Base-by-base conservation (phyloP, 2,329 filamentous ascomycete species). In the Claviceps humidiphila region DNA sequence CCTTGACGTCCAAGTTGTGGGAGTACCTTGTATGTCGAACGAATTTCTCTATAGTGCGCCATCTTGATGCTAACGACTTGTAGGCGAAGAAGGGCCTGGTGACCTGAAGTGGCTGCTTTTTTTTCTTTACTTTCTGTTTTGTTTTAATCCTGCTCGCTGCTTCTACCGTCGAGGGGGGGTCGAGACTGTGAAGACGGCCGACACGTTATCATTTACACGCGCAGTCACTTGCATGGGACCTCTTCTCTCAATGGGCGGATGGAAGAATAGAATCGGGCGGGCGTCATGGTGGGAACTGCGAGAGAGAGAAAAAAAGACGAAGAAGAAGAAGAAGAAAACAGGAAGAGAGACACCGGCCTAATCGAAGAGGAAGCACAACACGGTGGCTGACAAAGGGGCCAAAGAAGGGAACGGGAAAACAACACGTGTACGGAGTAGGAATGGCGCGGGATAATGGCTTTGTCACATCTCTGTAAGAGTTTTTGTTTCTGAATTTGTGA, bases 1-100 rank as follows among this genome's bases (percentile, higher is more conserved):
- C 74, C 30, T 77, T 97, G 40, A 85, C 93, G 65, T 94, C 93
- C 69, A 89, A 89, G 81, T 82, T 98, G 55, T 97, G 91, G 91
- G 91, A 96, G 56, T 94, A 93, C 65, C 64, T 81, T 60, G 77
- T 76, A 66, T 66, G 69, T 66, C 41, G 26, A 24, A n/a, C 17
- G 13, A 5, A 2, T n/a, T 8, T 14, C 26, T 11, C 3, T 9
- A 4, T 30, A 30, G 26, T 30, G 8, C 26, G 8, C 8, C 26
- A 14, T 5, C 4, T 5, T 9, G 2, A 20, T 39, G 34, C 46
- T 48, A 17, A 48, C 34, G 7, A 16, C 14, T n/a, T 13, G 1
- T 20, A 71, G 69, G 65, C 64, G 53, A 71, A 71, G 67, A 71
- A 71, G 61, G 68, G 68, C 24, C 64, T 71, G 50, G 66, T 71